Evolutionary conservation across 164 flowering plant genomes (phyloP), one percentile per base, ranked within the genome.

Genomic region (Tinospora cordifolia): DNA sequence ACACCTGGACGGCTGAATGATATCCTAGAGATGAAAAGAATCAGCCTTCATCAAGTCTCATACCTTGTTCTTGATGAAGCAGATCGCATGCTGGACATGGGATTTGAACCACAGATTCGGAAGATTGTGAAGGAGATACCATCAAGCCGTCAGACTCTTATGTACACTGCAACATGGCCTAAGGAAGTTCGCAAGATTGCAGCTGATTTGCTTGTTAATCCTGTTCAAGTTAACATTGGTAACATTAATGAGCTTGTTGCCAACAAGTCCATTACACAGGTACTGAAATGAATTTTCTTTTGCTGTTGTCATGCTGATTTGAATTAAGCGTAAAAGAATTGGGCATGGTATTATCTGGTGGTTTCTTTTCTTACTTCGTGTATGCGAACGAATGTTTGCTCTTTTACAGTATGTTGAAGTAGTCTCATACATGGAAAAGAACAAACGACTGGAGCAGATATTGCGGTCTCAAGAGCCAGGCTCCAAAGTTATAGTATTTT

Each of bases 81-180:
- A 62, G 97, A 93, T 70, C 87, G 98, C 38, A 93, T 93, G 98
- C 83, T 93, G 66, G 98, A 93, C 80, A 89, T 93, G 98, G 98
- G 98, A 68, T 93, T 93, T 79, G 98, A 91, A 77, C 98, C 98
- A 65, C 98, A 91, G 78, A 90, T 93, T 44, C 80, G 92, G 69
- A 90, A 87, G 76, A 90, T 93, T 76, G 92, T 93, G 74, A 89
- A 87, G 51, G 92, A 86, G 78, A 79, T 93, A 17, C 93, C 98
- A 58, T 40, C 89, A 51, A 84, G 87, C 62, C 84, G 98, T 36
- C 98, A 92, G 79, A 92, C 98, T 30, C 87, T 92, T 69, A 92
- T 92, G 98, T 92, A 79, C 71, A 92, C 98, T 15, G 98, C 98
- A 46, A 93, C 98, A 17, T 93, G 98, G 98, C 98, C 98, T 1